phyloP scores from a whole-genome alignment of 106 monocot genomes.

The Dendrobium nobile region DNA sequence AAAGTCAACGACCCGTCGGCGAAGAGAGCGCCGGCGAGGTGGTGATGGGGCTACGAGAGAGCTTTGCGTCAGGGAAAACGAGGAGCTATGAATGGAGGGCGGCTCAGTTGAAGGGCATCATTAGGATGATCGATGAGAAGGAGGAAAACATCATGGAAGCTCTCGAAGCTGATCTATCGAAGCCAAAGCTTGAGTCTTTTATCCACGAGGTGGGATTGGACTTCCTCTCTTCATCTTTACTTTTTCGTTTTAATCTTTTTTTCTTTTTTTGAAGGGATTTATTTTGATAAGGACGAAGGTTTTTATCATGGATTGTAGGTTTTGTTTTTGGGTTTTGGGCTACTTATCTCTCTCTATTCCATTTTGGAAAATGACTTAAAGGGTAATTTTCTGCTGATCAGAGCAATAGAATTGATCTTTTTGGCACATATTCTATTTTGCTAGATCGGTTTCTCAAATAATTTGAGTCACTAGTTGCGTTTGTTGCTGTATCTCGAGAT shows the following conservation, averaged over 20 bases:
- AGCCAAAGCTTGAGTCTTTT: conserved; percentile 53
- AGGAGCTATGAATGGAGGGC: conserved; percentile 50
- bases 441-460: too few species aligned
- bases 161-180: conserved; percentile 40
- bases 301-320: background rate
- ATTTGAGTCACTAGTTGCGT: too few species aligned
- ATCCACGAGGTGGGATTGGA: conserved; percentile 38
- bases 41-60: conserved; percentile 36
- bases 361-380: background rate
- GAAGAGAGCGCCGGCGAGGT: conserved; percentile 21
- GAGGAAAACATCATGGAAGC: conserved; percentile 49
- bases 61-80: conserved; percentile 39
- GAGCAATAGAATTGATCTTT: too few species aligned
- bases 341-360: background rate
- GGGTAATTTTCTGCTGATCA: too few species aligned
- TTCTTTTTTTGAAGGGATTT: background rate
- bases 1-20: background rate
- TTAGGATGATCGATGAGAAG: conserved; percentile 42
- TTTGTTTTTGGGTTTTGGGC: background rate
- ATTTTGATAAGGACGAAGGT: too few species aligned
- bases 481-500: too few species aligned
- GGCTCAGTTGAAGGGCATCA: conserved; percentile 35
- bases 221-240: background rate
- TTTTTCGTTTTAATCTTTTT: background rate
- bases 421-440: too few species aligned